A percentile compares a stretch with the other conserved stretches of the same genome.
These are phyloP conservation scores for Stephanodiscus triporus DNA, from an alignment of 108 stramenopile species.

Conservation along the genomic window DNA sequence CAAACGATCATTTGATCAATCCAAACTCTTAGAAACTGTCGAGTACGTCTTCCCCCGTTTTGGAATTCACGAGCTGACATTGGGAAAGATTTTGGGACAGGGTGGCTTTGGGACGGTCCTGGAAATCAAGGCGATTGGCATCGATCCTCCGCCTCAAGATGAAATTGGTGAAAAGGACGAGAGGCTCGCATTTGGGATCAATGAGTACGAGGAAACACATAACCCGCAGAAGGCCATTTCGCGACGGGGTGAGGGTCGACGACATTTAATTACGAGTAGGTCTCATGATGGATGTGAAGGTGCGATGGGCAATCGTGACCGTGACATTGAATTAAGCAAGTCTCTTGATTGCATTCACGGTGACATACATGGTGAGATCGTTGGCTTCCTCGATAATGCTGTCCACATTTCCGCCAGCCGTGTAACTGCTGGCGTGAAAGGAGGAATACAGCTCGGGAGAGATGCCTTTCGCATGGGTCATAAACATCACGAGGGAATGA, in stretches of 20 bases:
- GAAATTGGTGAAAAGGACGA: background rate
- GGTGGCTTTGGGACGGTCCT: constrained; percentile 86
- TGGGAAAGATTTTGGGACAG: constrained; percentile 69
- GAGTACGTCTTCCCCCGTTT: constrained; percentile 49
- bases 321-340: background rate
- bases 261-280: background rate
- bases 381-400: background rate
- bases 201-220: background rate
- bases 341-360: background rate
- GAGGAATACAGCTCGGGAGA: background rate
- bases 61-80: constrained; percentile 58
- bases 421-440: background rate
- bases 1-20: constrained; percentile 19
- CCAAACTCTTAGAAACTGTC: constrained; percentile 17
- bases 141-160: background rate
- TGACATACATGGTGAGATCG: background rate
- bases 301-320: background rate
- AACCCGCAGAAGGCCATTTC: background rate
- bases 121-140: constrained; percentile 49
- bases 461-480: constrained; percentile 17
- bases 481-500: background rate
- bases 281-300: background rate
- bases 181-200: background rate
- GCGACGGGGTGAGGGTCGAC: no score
- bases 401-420: background rate